Evolutionary conservation across 331 rosid genomes (phyloP).

Genomic region (Acacia pycnantha): DNA sequence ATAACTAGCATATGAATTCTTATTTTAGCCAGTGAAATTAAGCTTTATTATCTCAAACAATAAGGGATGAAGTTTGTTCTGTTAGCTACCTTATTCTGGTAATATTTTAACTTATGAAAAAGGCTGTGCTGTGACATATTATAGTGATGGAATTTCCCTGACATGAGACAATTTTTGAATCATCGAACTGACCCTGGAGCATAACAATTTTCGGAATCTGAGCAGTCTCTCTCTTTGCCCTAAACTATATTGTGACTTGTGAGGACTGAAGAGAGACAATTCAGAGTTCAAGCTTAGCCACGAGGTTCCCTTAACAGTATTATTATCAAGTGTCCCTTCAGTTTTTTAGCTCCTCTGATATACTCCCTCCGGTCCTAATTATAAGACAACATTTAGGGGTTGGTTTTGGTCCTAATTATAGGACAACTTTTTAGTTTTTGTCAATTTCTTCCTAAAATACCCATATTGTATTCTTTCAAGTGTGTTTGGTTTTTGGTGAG

Average conservation of each 20-base stretch:
- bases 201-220: background rate
- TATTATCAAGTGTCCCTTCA: too few relatives aligned
- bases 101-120: conserved; percentile 20
- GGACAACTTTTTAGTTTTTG: too few relatives aligned
- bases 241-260: too few relatives aligned
- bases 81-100: conserved; percentile 8
- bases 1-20: conserved; percentile 30
- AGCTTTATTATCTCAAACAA: conserved; percentile 29
- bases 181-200: background rate
- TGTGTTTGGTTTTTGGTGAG: too few relatives aligned
- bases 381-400: too few relatives aligned
- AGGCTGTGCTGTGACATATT: conserved; percentile 24
- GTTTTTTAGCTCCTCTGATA: too few relatives aligned
- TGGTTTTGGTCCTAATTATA: too few relatives aligned
- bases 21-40: conserved; percentile 30
- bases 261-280: background rate
- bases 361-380: too few relatives aligned
- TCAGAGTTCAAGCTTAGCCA: background rate
- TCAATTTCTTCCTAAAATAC: too few relatives aligned
- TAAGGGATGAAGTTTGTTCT: conserved; percentile 33
- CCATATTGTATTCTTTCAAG: too few relatives aligned
- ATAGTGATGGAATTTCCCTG: conserved; percentile 21
- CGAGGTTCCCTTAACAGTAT: too few relatives aligned
- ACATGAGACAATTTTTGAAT: background rate
- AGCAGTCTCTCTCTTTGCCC: background rate